Base-by-base conservation (phyloP, 179 eudicot genomes). In the Beta macrorhiza region DNA sequence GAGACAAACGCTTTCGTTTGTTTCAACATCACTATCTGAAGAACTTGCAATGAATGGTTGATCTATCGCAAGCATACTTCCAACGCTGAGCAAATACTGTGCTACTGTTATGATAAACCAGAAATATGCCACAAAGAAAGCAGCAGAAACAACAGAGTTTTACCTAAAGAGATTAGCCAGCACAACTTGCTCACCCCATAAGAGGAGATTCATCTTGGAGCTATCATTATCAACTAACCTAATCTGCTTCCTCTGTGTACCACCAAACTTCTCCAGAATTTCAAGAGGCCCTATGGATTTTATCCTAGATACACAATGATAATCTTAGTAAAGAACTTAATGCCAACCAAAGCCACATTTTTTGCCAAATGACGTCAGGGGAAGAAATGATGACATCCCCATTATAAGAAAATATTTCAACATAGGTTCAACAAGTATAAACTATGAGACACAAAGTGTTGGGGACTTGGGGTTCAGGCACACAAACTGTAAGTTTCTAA, bases 111-210 rank as follows among this genome's bases (percentile, higher is more conserved):
- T 82, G 45, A 47, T 29, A 80, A 61, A 45, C 73, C 37, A 68
- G 63, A 74, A 64, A 72, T 8, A 65, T 55, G 74, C 62, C 61
- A 58, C 64, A 84, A 81, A 37, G 49, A 53, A 70, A 76, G n/a
- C 74, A 68, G 86, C 19, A 37, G n/a, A 72, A 55, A 78, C 22
- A 65, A 64, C 78, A 12, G 75, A 67, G 57, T 32, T 83, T 77
- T 88, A 95, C 99, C 98, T 90, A 71, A 95, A 88, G 72, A 90
- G 88, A 86, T 93, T 90, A 76, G 93, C 90, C 74, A 95, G 90
- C 78, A 90, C 84, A 78, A 89, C 90, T 89, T 95, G 99, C 83
- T 95, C 99, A 65, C 98, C 99, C 99, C 99, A 95, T 49, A 95
- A 75, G 55, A 91, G 78, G 85, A 95, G 88, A 79, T 86, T 86